Base-by-base conservation (phyloP, 1,284 basidiomycete species). In the Chalciporus sp. region DNA sequence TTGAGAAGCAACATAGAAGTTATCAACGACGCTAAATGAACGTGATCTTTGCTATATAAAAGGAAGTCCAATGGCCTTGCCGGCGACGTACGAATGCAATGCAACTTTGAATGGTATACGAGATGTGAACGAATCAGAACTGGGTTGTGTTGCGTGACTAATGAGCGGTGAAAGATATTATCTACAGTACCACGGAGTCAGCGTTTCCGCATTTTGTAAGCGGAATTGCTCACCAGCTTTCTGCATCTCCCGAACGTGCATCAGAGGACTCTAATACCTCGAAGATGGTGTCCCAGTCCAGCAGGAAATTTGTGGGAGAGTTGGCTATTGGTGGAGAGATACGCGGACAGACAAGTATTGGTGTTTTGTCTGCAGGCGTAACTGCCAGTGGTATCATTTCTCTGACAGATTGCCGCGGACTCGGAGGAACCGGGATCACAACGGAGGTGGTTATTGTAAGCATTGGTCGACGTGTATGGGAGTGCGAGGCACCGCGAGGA, bases 271-370 rank as follows among this genome's bases (percentile, higher is more conserved):
- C 66, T 35, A 68, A 44, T 20, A 69, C 28, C n/a, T 71, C 64
- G 37, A 72, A 68, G 53, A 73, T 72, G n/a, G 39, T 53, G 45
- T 73, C 72, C 71, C 71, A 73, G 47, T 73, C 71, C 14, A 73
- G 60, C 29, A 60, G 70, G 33, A 62, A 64, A 33, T 61, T 56
- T 31, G 56, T 52, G 1, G 64, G 60, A 10, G 65, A 55, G 17
- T 14, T 51, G 44, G 53, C 11, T n/a, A 50, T 4, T 17, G 47
- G 29, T 29, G 58, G 49, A 31, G 58, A 50, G 4, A 47, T 46
- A 10, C 53, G 51, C 23, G 59, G 48, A 11, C 53, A 53, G 7
- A 44, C 58, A 27, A 17, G 26, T 33, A 14, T 60, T 49, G n/a
- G 52, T 41, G 42, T 28, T 44, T 35, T 58, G 52, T 12, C 42